Conservation (phyloP, 345 rosid genomes). For the Gossypium sturtianum region DNA sequence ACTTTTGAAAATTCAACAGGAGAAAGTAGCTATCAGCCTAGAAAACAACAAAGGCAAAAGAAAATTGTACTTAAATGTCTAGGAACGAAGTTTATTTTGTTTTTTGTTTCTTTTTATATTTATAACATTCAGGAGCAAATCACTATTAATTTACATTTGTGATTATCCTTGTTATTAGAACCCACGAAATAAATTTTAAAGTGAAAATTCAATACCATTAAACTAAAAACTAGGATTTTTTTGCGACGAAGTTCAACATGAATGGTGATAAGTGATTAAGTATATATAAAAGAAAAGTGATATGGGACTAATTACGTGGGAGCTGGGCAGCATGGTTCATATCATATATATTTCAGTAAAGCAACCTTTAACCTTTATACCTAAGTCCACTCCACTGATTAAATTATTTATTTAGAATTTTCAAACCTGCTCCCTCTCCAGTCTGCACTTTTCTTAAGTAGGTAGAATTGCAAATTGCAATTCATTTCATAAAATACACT, state of each 20-base stretch:
- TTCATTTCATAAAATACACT: not conserved
- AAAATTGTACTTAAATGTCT: slow-evolving; percentile 8
- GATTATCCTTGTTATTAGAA: too few species aligned
- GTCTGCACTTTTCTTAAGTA: not conserved
- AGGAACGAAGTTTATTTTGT: too few species aligned
- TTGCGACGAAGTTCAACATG: slow-evolving; percentile 19
- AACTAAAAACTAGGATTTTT: not conserved
- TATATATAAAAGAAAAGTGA: too few species aligned
- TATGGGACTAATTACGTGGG: not conserved
- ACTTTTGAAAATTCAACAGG: slow-evolving; percentile 16
- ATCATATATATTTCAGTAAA: not conserved
- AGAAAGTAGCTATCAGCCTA: slow-evolving; percentile 1
- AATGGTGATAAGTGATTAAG: slow-evolving; percentile 4
- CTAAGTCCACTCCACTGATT: slow-evolving; percentile 15
- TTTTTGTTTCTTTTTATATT: too few species aligned
- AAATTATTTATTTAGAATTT: not conserved
- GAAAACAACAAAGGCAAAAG: not conserved
- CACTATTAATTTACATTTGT: too few species aligned
- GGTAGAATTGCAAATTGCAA: not conserved
- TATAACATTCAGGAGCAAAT: too few species aligned
- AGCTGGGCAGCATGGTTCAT: too few species aligned
- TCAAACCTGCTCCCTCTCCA: not conserved
- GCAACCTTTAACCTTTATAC: not conserved
- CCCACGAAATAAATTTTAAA: too few species aligned
- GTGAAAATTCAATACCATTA: too few species aligned